These are phyloP conservation scores for Hypsizygus marmoreus DNA, from an alignment of 768 basidiomycete species.

Conservation along the genomic window DNA sequence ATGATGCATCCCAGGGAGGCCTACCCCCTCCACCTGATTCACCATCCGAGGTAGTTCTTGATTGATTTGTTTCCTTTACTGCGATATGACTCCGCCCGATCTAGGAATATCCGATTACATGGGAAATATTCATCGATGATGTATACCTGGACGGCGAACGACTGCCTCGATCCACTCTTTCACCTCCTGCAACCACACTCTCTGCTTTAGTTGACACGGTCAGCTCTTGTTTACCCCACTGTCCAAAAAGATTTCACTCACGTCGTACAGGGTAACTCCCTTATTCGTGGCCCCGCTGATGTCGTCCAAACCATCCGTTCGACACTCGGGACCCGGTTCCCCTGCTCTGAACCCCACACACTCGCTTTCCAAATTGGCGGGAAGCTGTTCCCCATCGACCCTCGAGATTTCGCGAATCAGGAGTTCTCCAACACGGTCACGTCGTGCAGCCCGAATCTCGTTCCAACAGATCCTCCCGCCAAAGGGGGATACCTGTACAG, in stretches of 20 bases:
- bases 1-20: constrained; percentile 53
- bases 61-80: background rate
- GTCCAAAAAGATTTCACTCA: background rate
- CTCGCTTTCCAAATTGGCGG: constrained; percentile 72
- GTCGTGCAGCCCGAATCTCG: constrained; percentile 57
- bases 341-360: constrained; percentile 62
- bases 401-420: constrained; percentile 65
- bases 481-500: constrained; percentile 64
- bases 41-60: constrained; percentile 55
- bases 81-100: constrained; percentile 8
- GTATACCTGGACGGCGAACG: constrained; percentile 69
- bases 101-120: constrained; percentile 62
- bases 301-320: constrained; percentile 51
- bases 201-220: constrained; percentile 78
- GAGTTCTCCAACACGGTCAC: constrained; percentile 36
- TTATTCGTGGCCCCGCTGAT: constrained; percentile 74
- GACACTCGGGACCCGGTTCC: constrained; percentile 46
- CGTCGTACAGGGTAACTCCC: constrained; percentile 63
- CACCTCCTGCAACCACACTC: constrained; percentile 48
- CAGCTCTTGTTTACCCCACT: constrained; percentile 16
- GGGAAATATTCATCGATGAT: constrained; percentile 74
- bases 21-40: constrained; percentile 55
- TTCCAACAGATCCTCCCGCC: constrained; percentile 61
- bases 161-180: constrained; percentile 57
- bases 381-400: constrained; percentile 69